Evolutionary conservation across 768 basidiomycete species (phyloP).

Genomic region (Boletus sp.): DNA sequence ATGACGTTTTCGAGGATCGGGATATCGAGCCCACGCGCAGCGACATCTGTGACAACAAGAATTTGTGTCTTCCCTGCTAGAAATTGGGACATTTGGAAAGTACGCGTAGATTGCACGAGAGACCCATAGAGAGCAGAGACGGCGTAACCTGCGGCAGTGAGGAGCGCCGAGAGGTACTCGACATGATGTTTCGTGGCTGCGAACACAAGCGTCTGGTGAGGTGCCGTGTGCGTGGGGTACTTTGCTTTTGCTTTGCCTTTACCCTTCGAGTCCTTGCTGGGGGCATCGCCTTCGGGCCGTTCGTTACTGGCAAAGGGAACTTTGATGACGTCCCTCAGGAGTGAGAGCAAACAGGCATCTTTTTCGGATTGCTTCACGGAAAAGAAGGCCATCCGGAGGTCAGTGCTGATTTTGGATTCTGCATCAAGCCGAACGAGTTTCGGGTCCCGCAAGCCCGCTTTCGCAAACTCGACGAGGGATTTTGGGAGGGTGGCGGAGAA

Average conservation of each 20-base stretch:
- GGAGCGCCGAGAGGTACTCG: slow-evolving; percentile 82
- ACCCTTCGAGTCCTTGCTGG: slow-evolving; percentile 39
- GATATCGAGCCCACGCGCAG: slow-evolving; percentile 97
- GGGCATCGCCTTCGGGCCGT: slow-evolving; percentile 19
- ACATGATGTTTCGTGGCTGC: slow-evolving; percentile 98
- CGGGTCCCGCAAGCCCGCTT: slow-evolving; percentile 90
- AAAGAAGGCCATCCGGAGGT: slow-evolving; percentile 94
- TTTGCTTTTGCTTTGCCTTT: slow-evolving; percentile 54
- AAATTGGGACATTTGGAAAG: slow-evolving; percentile 89
- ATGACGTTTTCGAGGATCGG: slow-evolving; percentile 95
- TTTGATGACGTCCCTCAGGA: slow-evolving; percentile 85
- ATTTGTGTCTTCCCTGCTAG: slow-evolving; percentile 75
- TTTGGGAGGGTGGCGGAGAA: slow-evolving; percentile 97
- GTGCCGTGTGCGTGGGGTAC: slow-evolving; percentile 50
- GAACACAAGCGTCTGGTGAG: slow-evolving; percentile 93
- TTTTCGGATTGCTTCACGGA: slow-evolving; percentile 91
- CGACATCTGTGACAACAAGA: slow-evolving; percentile 96
- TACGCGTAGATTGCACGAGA: slow-evolving; percentile 87
- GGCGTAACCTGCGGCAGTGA: slow-evolving; percentile 79
- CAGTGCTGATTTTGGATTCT: slow-evolving; percentile 92
- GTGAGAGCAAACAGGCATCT: slow-evolving; percentile 81
- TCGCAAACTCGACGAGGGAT: slow-evolving; percentile 96
- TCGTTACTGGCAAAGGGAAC: slow-evolving; percentile 58
- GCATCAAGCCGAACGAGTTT: slow-evolving; percentile 95
- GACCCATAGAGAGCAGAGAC: slow-evolving; percentile 96